Evolutionary conservation across 2,329 filamentous ascomycete species (phyloP).

Genomic region (Pseudocercospora pini-densiflorae): DNA sequence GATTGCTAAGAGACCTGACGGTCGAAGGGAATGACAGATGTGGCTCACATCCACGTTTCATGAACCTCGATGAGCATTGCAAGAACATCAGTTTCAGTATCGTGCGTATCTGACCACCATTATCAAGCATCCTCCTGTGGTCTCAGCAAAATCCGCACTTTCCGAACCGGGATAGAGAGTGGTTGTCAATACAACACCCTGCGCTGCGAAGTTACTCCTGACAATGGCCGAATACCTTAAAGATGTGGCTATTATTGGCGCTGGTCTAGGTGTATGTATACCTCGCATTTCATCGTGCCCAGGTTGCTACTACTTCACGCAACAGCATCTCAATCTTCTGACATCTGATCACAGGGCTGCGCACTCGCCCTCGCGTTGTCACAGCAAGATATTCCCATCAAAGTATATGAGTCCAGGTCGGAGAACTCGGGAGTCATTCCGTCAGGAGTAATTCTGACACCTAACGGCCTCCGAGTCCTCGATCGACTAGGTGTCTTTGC

Average conservation of each 20-base stretch:
- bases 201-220: background rate
- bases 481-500: constrained; percentile 56
- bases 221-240: constrained; percentile 23
- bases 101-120: too few relatives aligned
- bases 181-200: background rate
- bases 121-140: too few relatives aligned
- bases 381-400: constrained; percentile 26
- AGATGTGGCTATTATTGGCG: constrained; percentile 27
- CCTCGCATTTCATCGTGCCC: background rate
- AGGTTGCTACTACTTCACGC: background rate
- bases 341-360: constrained; percentile 24
- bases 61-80: too few relatives aligned
- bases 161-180: background rate
- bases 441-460: constrained; percentile 58
- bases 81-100: too few relatives aligned
- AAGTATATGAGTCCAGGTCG: constrained; percentile 29
- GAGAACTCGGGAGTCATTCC: constrained; percentile 18
- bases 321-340: background rate
- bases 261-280: constrained; percentile 27
- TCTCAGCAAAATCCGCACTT: too few relatives aligned
- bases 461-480: constrained; percentile 61
- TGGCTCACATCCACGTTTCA: too few relatives aligned
- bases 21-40: too few relatives aligned
- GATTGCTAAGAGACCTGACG: too few relatives aligned
- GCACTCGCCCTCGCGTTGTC: constrained; percentile 31